phyloP scores from a whole-genome alignment of 306 rosid genomes.

The Casuarina glauca region DNA sequence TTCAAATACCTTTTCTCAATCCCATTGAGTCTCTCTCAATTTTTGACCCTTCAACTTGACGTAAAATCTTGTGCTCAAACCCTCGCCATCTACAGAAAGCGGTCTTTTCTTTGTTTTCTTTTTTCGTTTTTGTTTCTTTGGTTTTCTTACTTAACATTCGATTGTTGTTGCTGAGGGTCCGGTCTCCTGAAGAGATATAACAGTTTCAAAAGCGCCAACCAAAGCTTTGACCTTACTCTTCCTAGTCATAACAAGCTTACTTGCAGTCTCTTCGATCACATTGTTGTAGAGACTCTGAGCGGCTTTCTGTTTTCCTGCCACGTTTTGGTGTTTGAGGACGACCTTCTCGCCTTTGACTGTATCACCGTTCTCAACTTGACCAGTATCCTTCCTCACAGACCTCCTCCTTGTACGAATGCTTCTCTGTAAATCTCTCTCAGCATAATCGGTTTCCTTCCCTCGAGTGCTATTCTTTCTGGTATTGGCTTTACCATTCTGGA shows the following conservation, averaged over 20 bases:
- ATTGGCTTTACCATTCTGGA: constrained; percentile 27
- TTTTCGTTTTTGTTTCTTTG: not conserved
- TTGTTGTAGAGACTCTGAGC: constrained; percentile 62
- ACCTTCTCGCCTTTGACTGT: constrained; percentile 50
- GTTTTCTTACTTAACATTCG: constrained; percentile 33
- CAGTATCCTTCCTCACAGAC: constrained; percentile 35
- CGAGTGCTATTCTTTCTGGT: constrained; percentile 24
- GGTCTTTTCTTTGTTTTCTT: not conserved
- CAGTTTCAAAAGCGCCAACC: constrained; percentile 90
- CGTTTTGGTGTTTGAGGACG: constrained; percentile 63
- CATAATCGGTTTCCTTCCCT: constrained; percentile 31
- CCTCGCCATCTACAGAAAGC: not conserved
- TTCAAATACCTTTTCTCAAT: not conserved
- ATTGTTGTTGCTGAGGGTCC: constrained; percentile 29
- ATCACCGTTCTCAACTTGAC: constrained; percentile 34
- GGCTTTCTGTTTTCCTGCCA: constrained; percentile 48
- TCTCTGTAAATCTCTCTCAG: constrained; percentile 37
- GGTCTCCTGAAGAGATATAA: constrained; percentile 75
- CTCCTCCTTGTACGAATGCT: constrained; percentile 40
- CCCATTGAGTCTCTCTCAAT: not conserved
- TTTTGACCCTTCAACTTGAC: not conserved
- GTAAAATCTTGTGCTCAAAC: not conserved
- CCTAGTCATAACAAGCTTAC: constrained; percentile 64
- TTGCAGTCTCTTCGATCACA: constrained; percentile 95
- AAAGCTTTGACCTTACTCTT: constrained; percentile 92